These are phyloP conservation scores for Pterocarpus santalinus DNA, from an alignment of 306 rosid genomes.

Conservation along the genomic window DNA sequence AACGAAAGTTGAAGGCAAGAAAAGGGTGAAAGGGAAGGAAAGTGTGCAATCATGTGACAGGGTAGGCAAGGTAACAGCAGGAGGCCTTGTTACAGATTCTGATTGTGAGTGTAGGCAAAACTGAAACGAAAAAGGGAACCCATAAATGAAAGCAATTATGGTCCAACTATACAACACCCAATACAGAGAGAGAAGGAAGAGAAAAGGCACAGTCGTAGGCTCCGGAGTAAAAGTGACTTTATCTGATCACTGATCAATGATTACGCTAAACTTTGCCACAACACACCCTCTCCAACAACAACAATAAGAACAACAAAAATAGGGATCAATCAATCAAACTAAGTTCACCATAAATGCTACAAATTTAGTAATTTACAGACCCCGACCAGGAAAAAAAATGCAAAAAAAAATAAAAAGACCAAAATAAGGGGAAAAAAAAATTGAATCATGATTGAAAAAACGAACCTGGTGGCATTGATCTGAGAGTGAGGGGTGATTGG, in stretches of 20 bases:
- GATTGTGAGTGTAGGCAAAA: conserved; percentile 31
- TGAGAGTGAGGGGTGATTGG: conserved; percentile 53
- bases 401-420: neutral
- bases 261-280: conserved; percentile 21
- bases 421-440: conserved; percentile 3
- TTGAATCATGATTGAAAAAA: conserved; percentile 2
- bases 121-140: conserved; percentile 31
- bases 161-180: conserved; percentile 20
- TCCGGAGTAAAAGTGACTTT: conserved; percentile 36
- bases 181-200: conserved; percentile 16
- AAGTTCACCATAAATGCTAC: neutral
- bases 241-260: conserved; percentile 42
- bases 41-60: conserved; percentile 30
- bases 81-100: conserved; percentile 15
- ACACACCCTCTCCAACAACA: neutral
- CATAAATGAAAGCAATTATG: conserved; percentile 33
- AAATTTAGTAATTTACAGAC: neutral
- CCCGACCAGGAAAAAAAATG: neutral
- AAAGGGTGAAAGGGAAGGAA: conserved; percentile 14
- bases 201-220: neutral
- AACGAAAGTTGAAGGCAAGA: conserved; percentile 30
- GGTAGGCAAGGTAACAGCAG: conserved; percentile 4
- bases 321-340: conserved; percentile 3
- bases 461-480: conserved; percentile 61
- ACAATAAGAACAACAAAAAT: neutral